Evolutionary conservation across 2,329 filamentous ascomycete species (phyloP), one percentile per base, ranked within the genome.

Genomic region (Pseudogymnoascus sp.): DNA sequence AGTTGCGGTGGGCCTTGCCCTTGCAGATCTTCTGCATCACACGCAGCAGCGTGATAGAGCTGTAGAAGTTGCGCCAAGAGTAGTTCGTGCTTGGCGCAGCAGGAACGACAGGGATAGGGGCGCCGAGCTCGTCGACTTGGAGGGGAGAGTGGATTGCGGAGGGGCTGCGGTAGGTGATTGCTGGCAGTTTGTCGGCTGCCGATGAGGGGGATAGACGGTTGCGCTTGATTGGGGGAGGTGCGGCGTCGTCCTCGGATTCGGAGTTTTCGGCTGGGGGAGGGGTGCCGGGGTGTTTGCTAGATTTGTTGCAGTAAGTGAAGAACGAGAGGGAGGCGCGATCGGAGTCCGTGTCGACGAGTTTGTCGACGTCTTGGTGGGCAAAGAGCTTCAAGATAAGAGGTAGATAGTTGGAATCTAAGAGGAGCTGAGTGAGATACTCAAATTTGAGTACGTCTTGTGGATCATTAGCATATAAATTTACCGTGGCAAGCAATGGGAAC

Each of bases 21-120:
- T 96, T 95, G 76, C 92, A 97, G 63, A 97, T 89, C 76, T 99
- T 99, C 71, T 99, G 94, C 83, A 99, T 90, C 63, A 97, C 87
- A 65, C 95, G 91, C 18, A 99, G 81, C 74, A 95, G 93, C 75
- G 96, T 97, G 78, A 97, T 97, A 47, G 89, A 84, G 1, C 91
- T 89, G 78, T 96, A 96, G 78, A 97, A 96, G 73, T 96, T 96
- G 68, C 94, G 90, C 74, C 90, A 91, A 11, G 90, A 96, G 76
- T 92, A 97, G 69, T 87, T 86, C 1, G 90, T 96, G 65, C 97
- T 92, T 30, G 91, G 91, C 63, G 87, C 82, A 1, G 81, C 75
- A 0, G 91, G 90, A 6, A 88, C 78, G 2, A 87, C 82, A 62
- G 83, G 82, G 61, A 87, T 82, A 0, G 91, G 90, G 69, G 90